Evolutionary conservation across 2,329 filamentous ascomycete species (phyloP), one percentile per base, ranked within the genome.

Genomic region (Claviceps africana): DNA sequence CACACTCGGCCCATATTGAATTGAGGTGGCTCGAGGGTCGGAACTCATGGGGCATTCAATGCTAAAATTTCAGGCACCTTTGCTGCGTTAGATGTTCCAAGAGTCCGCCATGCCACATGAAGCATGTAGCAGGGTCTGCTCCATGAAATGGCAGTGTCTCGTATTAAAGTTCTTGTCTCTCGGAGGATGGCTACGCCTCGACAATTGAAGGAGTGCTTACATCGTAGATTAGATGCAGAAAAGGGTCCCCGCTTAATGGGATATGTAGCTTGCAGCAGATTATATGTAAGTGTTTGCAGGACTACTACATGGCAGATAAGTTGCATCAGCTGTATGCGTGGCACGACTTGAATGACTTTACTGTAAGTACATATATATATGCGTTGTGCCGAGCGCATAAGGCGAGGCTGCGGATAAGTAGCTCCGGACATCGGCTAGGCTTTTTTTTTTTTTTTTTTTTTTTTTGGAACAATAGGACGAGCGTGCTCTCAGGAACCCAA

Each of bases 341-440:
- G 22, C n/a, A 42, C 39, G 39, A 22, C 39, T 22, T n/a, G 31
- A 33, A 49, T 19, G 19, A 22, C 42, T n/a, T 28, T 15, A 35
- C 33, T n/a, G n/a, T 21, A 50, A 35, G 48, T 25, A 35, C 11
- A 44, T 22, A 39, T 35, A 35, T n/a, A 37, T 31, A 30, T 52
- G 28, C 19, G 25, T 43, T n/a, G 15, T 35, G 47, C 43, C 39
- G 31, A 46, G 51, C 39, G 35, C 19, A 28, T 22, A 37, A 39
- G 40, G 25, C 31, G 40, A 50, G 42, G 51, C 51, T 21, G 43
- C 43, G 19, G 31, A 46, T 40, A 15, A 50, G 22, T 53, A 45
- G 33, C 40, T 39, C 47, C 33, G 22, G 35, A 13, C 5, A 37
- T 35, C 25, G 31, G n/a, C 21, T 8, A 39, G 30, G n/a, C 17